Evolutionary conservation across 139 green algal species (phyloP), one percentile per base, ranked within the genome.

Genomic region (Coccomyxa sp.): DNA sequence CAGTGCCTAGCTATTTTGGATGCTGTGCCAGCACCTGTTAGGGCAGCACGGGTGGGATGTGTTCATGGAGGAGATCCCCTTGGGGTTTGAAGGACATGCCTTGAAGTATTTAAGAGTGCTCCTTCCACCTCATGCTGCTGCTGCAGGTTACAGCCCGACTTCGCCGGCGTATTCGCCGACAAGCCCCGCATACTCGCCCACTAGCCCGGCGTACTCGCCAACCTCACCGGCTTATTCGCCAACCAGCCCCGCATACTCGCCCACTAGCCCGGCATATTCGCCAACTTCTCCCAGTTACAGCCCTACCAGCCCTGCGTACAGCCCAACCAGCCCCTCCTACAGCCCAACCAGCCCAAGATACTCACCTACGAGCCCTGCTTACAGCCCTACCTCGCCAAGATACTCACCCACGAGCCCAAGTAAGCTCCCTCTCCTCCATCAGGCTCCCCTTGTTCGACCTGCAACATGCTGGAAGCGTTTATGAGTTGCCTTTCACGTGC

Each of bases 161-260:
- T 90, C 77, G 15, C 90, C 89, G 0, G 86, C 79, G 3, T 95
- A 92, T 87, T 87, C 68, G 17, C 93, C 92, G 21, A 97, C 91
- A 10, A 51, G 66, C 23, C 25, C 92, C 16, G 82, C 87, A 0
- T 94, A 94, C 78, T 90, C 82, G 63, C 91, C 90, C 0, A 93
- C 86, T 13, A 89, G 74, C 14, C 90, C 89, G 0, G 86, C 79
- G 7, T 95, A 92, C 88, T 87, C 68, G 23, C 93, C 92, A 13
- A 93, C 90, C 13, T 90, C 81, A 13, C 95, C 94, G 0, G 89
- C 90, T 15, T 97, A 96, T 84, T 92, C 82, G 13, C 92, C 92
- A 21, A 97, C 91, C 9, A 25, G 28, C 23, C 25, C 60, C 0
- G 60, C 84, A 28, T 86, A 81, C 45, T 85, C 82, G 3, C 88